phyloP scores from a whole-genome alignment of 2,329 filamentous ascomycete species.

The Trichoderma sp. region DNA sequence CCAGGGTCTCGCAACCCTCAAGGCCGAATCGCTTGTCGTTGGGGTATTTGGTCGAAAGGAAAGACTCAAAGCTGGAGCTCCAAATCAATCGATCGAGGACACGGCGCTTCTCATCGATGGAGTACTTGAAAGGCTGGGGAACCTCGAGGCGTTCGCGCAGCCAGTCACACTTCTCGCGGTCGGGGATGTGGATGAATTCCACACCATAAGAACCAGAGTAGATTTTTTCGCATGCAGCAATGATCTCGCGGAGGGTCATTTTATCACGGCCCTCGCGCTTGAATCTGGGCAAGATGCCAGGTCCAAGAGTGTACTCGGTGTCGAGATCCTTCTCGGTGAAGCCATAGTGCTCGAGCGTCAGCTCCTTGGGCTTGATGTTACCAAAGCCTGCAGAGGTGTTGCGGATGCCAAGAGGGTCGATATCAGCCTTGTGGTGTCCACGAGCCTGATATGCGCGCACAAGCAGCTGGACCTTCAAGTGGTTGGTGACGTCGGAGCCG shows the following conservation, averaged over 20 bases:
- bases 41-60: conserved; percentile 95
- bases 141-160: conserved; percentile 93
- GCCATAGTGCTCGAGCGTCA: conserved; percentile 89
- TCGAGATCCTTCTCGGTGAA: conserved; percentile 95
- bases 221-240: conserved; percentile 88
- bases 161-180: conserved; percentile 98
- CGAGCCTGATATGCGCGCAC: conserved; percentile 97
- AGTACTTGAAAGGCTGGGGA: conserved; percentile 94
- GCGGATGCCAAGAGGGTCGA: conserved; percentile 93
- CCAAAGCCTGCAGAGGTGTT: conserved; percentile 74
- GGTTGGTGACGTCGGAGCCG: conserved; percentile 86
- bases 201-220: conserved; percentile 98
- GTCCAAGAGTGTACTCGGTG: conserved; percentile 86
- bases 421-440: conserved; percentile 97
- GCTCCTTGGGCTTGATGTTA: conserved; percentile 86
- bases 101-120: conserved; percentile 95
- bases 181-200: conserved; percentile 98
- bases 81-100: conserved; percentile 98
- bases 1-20: conserved; percentile 94
- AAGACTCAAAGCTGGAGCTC: conserved; percentile 96
- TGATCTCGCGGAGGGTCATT: conserved; percentile 95
- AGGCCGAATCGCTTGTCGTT: conserved; percentile 99
- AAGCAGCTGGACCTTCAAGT: conserved; percentile 96
- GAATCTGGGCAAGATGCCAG: conserved; percentile 93
- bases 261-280: conserved; percentile 85